A percentile compares a stretch with the other conserved stretches of the same genome.
Evolutionary conservation across 106 monocot species (phyloP).

Genomic region (Hemerocallis citrina): DNA sequence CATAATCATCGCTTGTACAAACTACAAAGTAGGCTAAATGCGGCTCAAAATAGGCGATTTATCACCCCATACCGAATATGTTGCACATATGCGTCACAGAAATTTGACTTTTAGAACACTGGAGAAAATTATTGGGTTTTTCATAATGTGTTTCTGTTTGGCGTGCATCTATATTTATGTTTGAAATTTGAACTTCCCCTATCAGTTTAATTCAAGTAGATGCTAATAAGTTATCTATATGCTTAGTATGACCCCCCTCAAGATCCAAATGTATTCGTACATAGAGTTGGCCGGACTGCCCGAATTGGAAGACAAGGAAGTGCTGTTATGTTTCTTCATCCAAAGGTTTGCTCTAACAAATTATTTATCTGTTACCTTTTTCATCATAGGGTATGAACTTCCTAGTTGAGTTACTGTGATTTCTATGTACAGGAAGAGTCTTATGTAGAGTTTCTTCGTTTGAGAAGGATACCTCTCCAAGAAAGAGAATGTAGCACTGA

Average conservation of each 20-base stretch:
- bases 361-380: not conserved
- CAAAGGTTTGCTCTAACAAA: conserved; percentile 54
- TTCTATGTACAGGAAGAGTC: conserved; percentile 58
- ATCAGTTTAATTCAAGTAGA: not conserved
- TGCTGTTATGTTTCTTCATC: conserved; percentile 83
- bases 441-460: conserved; percentile 73
- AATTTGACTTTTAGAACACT: no score
- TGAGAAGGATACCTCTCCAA: conserved; percentile 72
- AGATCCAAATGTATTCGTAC: conserved; percentile 94
- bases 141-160: no score
- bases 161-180: not conserved
- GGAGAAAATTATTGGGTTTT: no score
- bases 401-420: not conserved
- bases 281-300: conserved; percentile 95
- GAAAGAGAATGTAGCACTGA: conserved; percentile 48
- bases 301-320: conserved; percentile 78
- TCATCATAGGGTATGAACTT: not conserved
- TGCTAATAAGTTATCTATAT: conserved; percentile 5
- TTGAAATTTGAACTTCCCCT: not conserved
- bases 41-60: no score
- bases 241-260: conserved; percentile 95
- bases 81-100: no score
- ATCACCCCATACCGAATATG: no score
- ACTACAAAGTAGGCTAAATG: no score
- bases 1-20: no score